A percentile compares a stretch with the other conserved stretches of the same genome.
Evolutionary conservation across 306 rosid species (phyloP).

Genomic region (Prunus armeniaca): DNA sequence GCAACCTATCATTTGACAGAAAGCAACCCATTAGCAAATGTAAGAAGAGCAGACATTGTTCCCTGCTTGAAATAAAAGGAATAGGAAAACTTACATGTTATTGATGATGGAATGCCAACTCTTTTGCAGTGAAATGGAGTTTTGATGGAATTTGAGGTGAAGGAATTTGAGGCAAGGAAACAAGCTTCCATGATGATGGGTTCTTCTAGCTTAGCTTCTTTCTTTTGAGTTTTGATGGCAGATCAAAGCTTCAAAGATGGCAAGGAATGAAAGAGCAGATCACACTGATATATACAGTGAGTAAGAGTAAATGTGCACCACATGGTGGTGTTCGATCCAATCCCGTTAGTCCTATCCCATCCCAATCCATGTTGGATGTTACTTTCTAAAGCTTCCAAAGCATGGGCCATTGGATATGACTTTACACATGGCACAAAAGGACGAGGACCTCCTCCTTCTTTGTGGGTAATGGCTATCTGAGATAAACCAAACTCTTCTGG

Average conservation of each 20-base stretch:
- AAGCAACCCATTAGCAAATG: slow-evolving; percentile 1
- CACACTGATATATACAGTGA: slow-evolving; percentile 22
- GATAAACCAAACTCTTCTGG: slow-evolving; percentile 27
- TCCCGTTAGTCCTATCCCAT: slow-evolving; percentile 22
- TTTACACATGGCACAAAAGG: slow-evolving; percentile 34
- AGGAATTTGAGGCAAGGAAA: slow-evolving; percentile 53
- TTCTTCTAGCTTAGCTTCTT: neutral
- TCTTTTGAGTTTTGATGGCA: neutral
- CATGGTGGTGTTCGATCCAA: slow-evolving; percentile 19
- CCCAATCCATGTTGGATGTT: slow-evolving; percentile 32
- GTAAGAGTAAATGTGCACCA: slow-evolving; percentile 43
- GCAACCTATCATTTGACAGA: slow-evolving; percentile 40
- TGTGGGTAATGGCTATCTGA: slow-evolving; percentile 10
- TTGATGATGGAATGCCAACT: slow-evolving; percentile 20
- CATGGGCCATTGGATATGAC: slow-evolving; percentile 56
- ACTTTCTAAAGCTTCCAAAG: slow-evolving; percentile 12
- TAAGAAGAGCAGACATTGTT: neutral
- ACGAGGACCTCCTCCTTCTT: slow-evolving; percentile 9
- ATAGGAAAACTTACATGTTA: slow-evolving; percentile 45
- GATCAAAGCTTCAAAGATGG: slow-evolving; percentile 19
- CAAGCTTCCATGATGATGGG: slow-evolving; percentile 63
- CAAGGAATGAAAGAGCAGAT: slow-evolving; percentile 1
- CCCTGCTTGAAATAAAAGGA: neutral
- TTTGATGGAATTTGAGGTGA: slow-evolving; percentile 18
- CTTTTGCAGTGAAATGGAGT: slow-evolving; percentile 37